phyloP scores from a whole-genome alignment of 2,329 filamentous ascomycete genomes.

The Colletotrichum truncatum region DNA sequence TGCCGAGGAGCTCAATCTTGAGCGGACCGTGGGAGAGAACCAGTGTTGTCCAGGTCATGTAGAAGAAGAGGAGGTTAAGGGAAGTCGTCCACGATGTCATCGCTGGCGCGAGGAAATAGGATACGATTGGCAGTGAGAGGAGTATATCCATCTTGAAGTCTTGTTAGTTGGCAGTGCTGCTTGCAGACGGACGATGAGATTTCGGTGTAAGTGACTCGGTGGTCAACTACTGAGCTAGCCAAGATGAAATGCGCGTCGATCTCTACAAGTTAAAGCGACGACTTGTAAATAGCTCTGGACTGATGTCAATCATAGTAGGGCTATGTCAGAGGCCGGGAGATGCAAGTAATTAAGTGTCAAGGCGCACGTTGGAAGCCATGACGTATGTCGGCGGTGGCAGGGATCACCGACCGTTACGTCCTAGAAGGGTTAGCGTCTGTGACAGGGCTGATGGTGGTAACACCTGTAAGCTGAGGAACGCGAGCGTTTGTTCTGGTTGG shows the following conservation, averaged over 20 bases:
- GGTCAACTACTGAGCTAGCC: not conserved
- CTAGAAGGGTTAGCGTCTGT: slow-evolving; percentile 11
- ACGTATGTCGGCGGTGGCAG: slow-evolving; percentile 9
- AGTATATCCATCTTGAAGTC: slow-evolving; percentile 66
- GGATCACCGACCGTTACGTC: not conserved
- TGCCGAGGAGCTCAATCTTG: slow-evolving; percentile 78
- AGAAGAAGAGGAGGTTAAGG: slow-evolving; percentile 88
- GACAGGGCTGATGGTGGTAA: no score
- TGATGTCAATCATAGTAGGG: not conserved
- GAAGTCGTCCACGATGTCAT: slow-evolving; percentile 78
- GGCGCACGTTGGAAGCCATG: slow-evolving; percentile 14
- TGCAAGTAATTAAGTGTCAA: not conserved
- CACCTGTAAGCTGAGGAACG: no score
- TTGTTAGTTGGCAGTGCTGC: not conserved
- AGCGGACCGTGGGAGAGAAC: slow-evolving; percentile 80
- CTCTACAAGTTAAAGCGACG: not conserved
- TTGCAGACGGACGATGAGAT: not conserved
- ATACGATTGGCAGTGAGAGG: slow-evolving; percentile 77
- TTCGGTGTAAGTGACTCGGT: not conserved
- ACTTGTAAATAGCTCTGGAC: not conserved
- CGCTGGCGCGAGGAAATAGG: slow-evolving; percentile 70
- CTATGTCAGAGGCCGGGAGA: not conserved
- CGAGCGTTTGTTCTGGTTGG: no score
- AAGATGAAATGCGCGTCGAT: not conserved
- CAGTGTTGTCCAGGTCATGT: slow-evolving; percentile 88